Percentiles rank a stretch among this genome's conserved stretches.
Conservation (phyloP, 2,329 filamentous ascomycete species). For the Lecanicillium sp. region DNA sequence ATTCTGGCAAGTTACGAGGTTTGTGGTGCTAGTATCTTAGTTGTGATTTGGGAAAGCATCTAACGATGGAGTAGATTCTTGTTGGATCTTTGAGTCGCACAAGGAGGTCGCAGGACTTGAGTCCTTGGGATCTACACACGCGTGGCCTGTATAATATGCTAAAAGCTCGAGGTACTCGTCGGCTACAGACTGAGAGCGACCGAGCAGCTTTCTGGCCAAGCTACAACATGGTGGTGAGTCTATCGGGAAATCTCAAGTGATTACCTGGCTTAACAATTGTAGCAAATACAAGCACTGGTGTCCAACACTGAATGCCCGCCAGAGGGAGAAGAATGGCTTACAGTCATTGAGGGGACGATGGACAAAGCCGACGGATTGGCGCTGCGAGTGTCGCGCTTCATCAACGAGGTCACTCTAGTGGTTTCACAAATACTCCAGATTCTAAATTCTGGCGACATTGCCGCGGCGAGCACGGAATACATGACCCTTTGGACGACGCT, state of each 20-base stretch:
- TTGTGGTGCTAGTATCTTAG: slow-evolving; percentile 1
- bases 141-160: slow-evolving; percentile 28
- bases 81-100: slow-evolving; percentile 24
- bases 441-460: slow-evolving; percentile 18
- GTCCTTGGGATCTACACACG: slow-evolving; percentile 29
- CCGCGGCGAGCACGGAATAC: slow-evolving; percentile 20
- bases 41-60: too few relatives aligned
- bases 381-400: slow-evolving; percentile 19
- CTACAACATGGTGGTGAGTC: slow-evolving; percentile 28
- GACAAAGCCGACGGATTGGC: slow-evolving; percentile 18
- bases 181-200: slow-evolving; percentile 15
- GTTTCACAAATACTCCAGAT: too few relatives aligned
- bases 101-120: slow-evolving; percentile 11
- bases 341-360: slow-evolving; percentile 18
- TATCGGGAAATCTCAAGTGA: neutral
- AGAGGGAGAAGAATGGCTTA: slow-evolving; percentile 27
- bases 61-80: slow-evolving; percentile 21
- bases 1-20: slow-evolving; percentile 32
- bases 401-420: slow-evolving; percentile 7
- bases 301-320: slow-evolving; percentile 23
- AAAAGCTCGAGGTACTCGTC: slow-evolving; percentile 21
- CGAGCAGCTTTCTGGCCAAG: slow-evolving; percentile 29
- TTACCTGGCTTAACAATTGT: slow-evolving; percentile 15
- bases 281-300: slow-evolving; percentile 27
- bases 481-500: slow-evolving; percentile 16